phyloP scores from a whole-genome alignment of 495 filamentous ascomycete genomes.

The Penicillium cosmopolitanum region DNA sequence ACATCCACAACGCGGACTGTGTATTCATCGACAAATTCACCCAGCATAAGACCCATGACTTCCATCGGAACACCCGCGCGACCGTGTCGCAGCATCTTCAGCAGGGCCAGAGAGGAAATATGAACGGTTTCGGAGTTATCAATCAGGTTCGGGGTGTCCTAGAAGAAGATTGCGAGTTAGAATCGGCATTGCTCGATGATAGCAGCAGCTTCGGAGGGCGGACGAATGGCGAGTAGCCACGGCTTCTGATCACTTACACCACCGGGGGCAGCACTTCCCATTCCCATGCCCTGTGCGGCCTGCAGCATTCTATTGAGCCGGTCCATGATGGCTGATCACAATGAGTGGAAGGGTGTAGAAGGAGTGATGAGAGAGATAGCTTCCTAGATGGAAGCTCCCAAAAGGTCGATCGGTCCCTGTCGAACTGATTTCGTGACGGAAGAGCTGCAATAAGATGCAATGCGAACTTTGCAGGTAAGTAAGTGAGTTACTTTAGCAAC shows the following conservation, averaged over 20 bases:
- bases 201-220: constrained; percentile 4
- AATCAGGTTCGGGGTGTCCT: constrained; percentile 88
- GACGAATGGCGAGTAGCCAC: constrained; percentile 14
- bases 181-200: not conserved
- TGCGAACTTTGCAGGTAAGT: not conserved
- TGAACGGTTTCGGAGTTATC: constrained; percentile 99
- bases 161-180: constrained; percentile 19
- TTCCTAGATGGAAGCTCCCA: constrained; percentile 47
- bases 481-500: not conserved
- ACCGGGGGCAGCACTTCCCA: constrained; percentile 69
- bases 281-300: constrained; percentile 77
- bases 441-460: constrained; percentile 2
- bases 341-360: constrained; percentile 20
- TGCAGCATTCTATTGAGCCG: constrained; percentile 83
- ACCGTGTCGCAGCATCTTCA: constrained; percentile 98
- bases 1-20: constrained; percentile 97
- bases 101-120: constrained; percentile 93
- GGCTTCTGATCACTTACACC: constrained; percentile 61
- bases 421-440: not conserved
- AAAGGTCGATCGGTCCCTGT: constrained; percentile 8
- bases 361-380: constrained; percentile 31
- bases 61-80: constrained; percentile 99
- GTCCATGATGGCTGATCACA: constrained; percentile 64
- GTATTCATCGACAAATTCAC: constrained; percentile 98
- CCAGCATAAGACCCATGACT: constrained; percentile 99